Percentiles rank a stretch among this genome's conserved stretches.
Evolutionary conservation across 108 stramenopile genomes (phyloP).

Genomic region (Schizochytrium sp.): DNA sequence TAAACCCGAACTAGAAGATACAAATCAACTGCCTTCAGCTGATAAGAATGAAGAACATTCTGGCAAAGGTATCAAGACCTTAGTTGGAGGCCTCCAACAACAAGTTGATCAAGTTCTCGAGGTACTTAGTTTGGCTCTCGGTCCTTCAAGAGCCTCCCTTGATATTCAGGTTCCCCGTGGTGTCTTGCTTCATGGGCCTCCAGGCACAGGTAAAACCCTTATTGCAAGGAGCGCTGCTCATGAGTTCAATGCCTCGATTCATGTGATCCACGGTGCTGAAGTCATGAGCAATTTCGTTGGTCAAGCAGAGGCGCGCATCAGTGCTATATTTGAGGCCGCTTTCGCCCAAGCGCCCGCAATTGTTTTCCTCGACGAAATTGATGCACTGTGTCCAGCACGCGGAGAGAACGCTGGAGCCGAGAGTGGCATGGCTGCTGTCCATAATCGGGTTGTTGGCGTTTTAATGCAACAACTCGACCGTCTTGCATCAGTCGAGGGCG

Average conservation of each 20-base stretch:
- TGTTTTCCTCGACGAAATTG: conserved; percentile 98
- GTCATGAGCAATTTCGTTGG: conserved; percentile 95
- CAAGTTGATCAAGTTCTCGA: conserved; percentile 13
- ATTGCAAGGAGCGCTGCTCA: conserved; percentile 94
- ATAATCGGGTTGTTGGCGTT: neutral
- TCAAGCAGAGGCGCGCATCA: conserved; percentile 94
- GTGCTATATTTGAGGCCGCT: conserved; percentile 95
- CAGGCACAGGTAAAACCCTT: conserved; percentile 97
- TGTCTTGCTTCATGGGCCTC: conserved; percentile 95
- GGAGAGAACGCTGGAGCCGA: conserved; percentile 76
- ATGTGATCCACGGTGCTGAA: conserved; percentile 97
- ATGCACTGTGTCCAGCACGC: conserved; percentile 97
- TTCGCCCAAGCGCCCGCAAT: conserved; percentile 89
- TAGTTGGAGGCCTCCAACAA: neutral
- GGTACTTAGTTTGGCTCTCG: neutral
- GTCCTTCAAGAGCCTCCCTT: neutral
- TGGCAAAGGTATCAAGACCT: neutral
- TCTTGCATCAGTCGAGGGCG: conserved; percentile 61
- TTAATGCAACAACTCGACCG: conserved; percentile 48
- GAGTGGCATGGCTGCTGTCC: neutral
- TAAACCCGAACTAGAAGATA: neutral
- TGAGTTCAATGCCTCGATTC: conserved; percentile 94
- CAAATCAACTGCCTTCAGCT: neutral
- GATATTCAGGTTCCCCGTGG: conserved; percentile 1
- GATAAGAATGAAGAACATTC: neutral